Conservation (phyloP, 768 basidiomycete species). For the Paxillus rubicundulus region DNA sequence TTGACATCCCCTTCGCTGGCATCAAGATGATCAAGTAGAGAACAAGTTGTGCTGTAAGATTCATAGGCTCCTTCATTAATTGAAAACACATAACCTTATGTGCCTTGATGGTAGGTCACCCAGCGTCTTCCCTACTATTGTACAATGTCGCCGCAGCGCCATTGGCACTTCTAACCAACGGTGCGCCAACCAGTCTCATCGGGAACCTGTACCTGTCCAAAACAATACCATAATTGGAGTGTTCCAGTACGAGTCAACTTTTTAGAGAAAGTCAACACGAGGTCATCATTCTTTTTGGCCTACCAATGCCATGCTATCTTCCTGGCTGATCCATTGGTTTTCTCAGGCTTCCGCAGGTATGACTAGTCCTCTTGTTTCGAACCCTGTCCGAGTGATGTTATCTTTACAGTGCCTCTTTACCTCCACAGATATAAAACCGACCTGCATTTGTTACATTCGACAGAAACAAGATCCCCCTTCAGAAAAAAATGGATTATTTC, state of each 20-base stretch:
- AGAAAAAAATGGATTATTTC: conserved; percentile 6
- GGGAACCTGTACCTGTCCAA: conserved; percentile 15
- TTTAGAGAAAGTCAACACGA: not conserved
- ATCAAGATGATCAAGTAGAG: not conserved
- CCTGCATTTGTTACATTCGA: not conserved
- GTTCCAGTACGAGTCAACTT: not conserved
- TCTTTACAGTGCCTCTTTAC: not conserved
- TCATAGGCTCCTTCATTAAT: not conserved
- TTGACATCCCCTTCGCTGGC: not conserved
- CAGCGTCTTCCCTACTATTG: conserved; percentile 30
- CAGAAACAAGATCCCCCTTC: not conserved
- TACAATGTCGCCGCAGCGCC: conserved; percentile 27
- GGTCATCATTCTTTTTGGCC: not conserved
- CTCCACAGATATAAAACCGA: conserved; percentile 1
- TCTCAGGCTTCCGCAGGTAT: not conserved
- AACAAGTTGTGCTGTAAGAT: not conserved
- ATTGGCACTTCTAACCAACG: conserved; percentile 7
- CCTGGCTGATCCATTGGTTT: not conserved
- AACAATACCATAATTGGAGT: not conserved
- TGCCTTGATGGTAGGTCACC: conserved; percentile 18
- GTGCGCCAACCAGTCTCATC: conserved; percentile 6
- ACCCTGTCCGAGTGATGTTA: not conserved
- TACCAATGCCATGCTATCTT: not conserved
- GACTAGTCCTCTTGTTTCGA: not conserved
- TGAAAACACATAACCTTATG: conserved; percentile 4